Evolutionary conservation across 192 early-diverging fungal species (phyloP).

Genomic region (Neocallimastix lanati): DNA sequence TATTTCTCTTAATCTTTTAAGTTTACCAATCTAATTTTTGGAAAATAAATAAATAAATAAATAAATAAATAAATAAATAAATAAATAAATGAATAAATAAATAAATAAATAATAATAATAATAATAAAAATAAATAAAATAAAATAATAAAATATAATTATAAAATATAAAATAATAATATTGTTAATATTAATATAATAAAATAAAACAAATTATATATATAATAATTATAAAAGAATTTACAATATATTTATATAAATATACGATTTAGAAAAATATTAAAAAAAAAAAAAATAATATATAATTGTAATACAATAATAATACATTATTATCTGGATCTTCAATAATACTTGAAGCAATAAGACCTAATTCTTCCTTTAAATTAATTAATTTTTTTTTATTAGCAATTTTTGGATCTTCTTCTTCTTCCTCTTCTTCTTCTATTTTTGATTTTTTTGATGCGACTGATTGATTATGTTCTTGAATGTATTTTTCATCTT

Average conservation of each 20-base stretch:
- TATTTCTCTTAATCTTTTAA: conserved; percentile 50
- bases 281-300: no score
- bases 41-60: background rate
- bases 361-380: conserved; percentile 57
- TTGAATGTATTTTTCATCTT: background rate
- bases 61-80: no score
- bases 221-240: no score
- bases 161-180: no score
- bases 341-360: conserved; percentile 60
- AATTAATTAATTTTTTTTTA: conserved; percentile 5
- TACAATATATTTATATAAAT: no score
- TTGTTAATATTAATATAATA: no score
- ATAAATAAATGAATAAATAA: no score
- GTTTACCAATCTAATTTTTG: conserved; percentile 30
- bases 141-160: no score
- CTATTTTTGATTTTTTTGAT: background rate
- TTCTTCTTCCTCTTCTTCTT: conserved; percentile 1
- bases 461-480: background rate
- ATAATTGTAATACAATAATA: background rate
- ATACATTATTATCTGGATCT: conserved; percentile 56
- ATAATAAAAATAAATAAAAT: no score
- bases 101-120: no score
- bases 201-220: background rate
- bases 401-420: background rate
- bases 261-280: no score